Evolutionary conservation across 371 early-diverging fungal genomes (phyloP).

Genomic region (Syncephalastrum racemosum): DNA sequence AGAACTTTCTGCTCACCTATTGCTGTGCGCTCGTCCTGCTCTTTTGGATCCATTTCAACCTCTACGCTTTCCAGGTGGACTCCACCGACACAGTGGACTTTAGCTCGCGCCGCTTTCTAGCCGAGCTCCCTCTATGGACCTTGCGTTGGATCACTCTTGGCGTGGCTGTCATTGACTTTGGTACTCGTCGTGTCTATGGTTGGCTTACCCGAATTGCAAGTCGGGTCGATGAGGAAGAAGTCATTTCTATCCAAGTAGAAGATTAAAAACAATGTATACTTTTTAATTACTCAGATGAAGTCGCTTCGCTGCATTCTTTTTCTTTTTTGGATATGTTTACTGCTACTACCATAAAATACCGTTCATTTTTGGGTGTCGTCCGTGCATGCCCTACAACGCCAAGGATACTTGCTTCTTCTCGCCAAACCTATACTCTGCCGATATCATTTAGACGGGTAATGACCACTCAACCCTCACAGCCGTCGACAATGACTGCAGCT

Average conservation of each 20-base stretch:
- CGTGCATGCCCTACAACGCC: too few relatives aligned
- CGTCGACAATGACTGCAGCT: constrained; percentile 28
- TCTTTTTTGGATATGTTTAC: too few relatives aligned
- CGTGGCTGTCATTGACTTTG: constrained; percentile 57
- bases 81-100: constrained; percentile 11
- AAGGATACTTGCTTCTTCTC: too few relatives aligned
- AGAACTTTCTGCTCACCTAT: constrained; percentile 34
- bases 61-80: constrained; percentile 59
- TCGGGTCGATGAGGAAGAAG: constrained; percentile 43
- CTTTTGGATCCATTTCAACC: constrained; percentile 65
- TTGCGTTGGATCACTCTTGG: constrained; percentile 63
- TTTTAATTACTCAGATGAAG: too few relatives aligned
- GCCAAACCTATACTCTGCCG: too few relatives aligned
- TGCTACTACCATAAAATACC: too few relatives aligned
- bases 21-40: constrained; percentile 50
- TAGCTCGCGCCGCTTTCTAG: constrained; percentile 46
- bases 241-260: constrained; percentile 23
- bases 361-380: too few relatives aligned
- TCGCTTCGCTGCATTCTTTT: too few relatives aligned
- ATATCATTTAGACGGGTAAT: too few relatives aligned
- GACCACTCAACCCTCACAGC: too few relatives aligned
- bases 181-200: constrained; percentile 32
- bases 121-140: constrained; percentile 60
- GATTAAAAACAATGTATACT: too few relatives aligned
- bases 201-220: constrained; percentile 26